Evolutionary conservation across 805 yeast genomes (phyloP).

Genomic region (Ogataea paraovalis): DNA sequence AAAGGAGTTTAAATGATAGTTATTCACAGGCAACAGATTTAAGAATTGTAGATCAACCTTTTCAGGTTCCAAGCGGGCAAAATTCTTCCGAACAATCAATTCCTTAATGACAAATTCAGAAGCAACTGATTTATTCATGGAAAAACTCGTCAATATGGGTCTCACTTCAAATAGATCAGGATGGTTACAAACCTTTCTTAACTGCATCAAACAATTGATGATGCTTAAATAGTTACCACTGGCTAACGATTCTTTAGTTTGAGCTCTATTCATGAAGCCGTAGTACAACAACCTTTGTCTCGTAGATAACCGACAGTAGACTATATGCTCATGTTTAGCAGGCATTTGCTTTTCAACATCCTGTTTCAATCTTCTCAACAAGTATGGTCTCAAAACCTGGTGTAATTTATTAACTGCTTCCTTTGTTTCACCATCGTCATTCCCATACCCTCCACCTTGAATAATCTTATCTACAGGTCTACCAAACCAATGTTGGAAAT

Average conservation of each 20-base stretch:
- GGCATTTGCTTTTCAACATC: constrained; percentile 99
- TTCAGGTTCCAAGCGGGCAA: constrained; percentile 8
- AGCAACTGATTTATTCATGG: constrained; percentile 62
- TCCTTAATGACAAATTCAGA: constrained; percentile 43
- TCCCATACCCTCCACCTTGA: constrained; percentile 54
- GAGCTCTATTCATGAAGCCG: constrained; percentile 96
- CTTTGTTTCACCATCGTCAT: constrained; percentile 71
- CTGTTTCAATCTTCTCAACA: constrained; percentile 84
- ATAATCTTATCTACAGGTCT: constrained; percentile 90
- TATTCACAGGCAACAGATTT: constrained; percentile 53
- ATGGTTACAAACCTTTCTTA: constrained; percentile 94
- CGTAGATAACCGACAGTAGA: constrained; percentile 87
- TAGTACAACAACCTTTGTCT: constrained; percentile 90
- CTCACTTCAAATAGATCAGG: constrained; percentile 95
- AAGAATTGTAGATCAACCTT: constrained; percentile 50
- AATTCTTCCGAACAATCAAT: constrained; percentile 33
- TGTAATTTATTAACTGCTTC: constrained; percentile 85
- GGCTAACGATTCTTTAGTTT: constrained; percentile 87
- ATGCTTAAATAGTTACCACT: constrained; percentile 94
- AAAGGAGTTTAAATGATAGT: constrained; percentile 43
- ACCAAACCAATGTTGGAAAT: constrained; percentile 99
- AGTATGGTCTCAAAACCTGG: constrained; percentile 88
- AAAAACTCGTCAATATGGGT: constrained; percentile 88
- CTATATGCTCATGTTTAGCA: constrained; percentile 91
- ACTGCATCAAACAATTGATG: constrained; percentile 95